phyloP scores from a whole-genome alignment of 805 yeast species.

The Hanseniaspora lachancei region DNA sequence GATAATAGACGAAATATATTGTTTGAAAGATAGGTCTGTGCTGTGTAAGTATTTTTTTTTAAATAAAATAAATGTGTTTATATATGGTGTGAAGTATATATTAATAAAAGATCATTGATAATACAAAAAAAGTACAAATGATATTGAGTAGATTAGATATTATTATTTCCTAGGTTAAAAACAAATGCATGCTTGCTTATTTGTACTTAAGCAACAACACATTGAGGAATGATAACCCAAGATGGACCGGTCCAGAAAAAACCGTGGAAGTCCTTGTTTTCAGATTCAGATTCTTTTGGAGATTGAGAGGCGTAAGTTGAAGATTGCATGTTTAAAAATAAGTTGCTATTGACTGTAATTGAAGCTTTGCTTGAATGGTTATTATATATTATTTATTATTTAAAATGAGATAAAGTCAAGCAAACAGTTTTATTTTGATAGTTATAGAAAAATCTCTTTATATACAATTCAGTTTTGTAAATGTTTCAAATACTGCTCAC shows the following conservation, averaged over 20 bases:
- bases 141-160: not conserved
- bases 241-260: conserved; percentile 12
- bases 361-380: conserved; percentile 4
- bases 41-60: no score
- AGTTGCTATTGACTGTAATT: not conserved
- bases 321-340: conserved; percentile 8
- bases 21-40: no score
- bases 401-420: not conserved
- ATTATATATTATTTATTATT: not conserved
- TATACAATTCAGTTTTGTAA: not conserved
- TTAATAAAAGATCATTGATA: no score
- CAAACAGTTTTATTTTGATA: not conserved
- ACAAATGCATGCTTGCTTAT: not conserved
- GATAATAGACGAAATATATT: no score
- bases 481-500: not conserved
- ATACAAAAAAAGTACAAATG: no score
- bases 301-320: conserved; percentile 11
- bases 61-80: no score
- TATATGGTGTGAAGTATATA: no score
- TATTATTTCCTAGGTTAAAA: not conserved
- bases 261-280: conserved; percentile 13
- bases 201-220: conserved; percentile 13
- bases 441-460: not conserved
- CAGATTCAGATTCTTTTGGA: conserved; percentile 11
- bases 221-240: conserved; percentile 13